Evolutionary conservation across 225 moss, liverwort and hornwort species (phyloP).

Genomic region (Physcomitrellopsis africana): DNA sequence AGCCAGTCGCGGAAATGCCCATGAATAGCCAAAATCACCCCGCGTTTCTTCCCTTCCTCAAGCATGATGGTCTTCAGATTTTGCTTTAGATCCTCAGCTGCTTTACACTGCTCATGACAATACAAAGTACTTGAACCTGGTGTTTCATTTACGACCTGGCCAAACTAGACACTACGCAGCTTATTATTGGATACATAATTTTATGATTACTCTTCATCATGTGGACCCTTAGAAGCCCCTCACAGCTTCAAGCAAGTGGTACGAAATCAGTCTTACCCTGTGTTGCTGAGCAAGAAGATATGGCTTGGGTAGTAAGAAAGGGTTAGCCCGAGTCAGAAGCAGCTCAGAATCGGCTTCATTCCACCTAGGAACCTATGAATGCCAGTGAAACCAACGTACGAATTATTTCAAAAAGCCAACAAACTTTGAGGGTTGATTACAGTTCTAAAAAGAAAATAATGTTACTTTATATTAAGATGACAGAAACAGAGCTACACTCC

Average conservation of each 20-base stretch:
- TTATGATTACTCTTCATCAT: not conserved
- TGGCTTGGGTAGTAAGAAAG: constrained; percentile 62
- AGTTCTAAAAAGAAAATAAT: too few relatives aligned
- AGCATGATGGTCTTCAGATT: constrained; percentile 58
- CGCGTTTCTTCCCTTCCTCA: constrained; percentile 72
- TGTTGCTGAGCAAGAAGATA: constrained; percentile 63
- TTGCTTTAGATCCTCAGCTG: constrained; percentile 73
- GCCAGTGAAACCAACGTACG: not conserved
- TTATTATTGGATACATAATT: not conserved
- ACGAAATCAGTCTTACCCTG: constrained; percentile 49
- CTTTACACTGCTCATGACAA: constrained; percentile 56
- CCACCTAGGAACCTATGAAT: constrained; percentile 61
- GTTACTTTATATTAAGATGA: too few relatives aligned
- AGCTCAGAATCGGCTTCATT: constrained; percentile 57
- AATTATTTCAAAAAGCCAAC: not conserved
- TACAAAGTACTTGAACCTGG: not conserved
- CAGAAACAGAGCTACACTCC: too few relatives aligned
- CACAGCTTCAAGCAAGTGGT: constrained; percentile 5
- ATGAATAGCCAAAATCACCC: constrained; percentile 68
- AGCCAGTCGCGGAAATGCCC: constrained; percentile 81
- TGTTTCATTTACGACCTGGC: not conserved
- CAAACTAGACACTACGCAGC: constrained; percentile 2
- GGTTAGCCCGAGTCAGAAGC: constrained; percentile 57
- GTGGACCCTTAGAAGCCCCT: not conserved
- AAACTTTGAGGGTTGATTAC: too few relatives aligned